Evolutionary conservation across 306 rosid species (phyloP).

Genomic region (Malus domestica): ASM211411v1 NC_041793.1:27564001-27564500

Average conservation of each 20-base stretch:
- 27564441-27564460: constrained; percentile 86
- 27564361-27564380: constrained; percentile 91
- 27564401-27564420: constrained; percentile 92
- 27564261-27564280: constrained; percentile 60
- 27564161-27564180: not conserved
- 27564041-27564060: constrained; percentile 46
- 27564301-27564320: constrained; percentile 99
- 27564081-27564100: not conserved
- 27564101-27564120: not conserved
- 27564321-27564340: constrained; percentile 82
- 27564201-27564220: constrained; percentile 71
- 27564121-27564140: not conserved
- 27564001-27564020: constrained; percentile 71
- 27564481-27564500: constrained; percentile 70
- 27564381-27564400: constrained; percentile 83
- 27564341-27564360: constrained; percentile 58
- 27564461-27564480: constrained; percentile 74
- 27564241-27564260: constrained; percentile 66
- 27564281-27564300: constrained; percentile 91
- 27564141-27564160: not conserved
- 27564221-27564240: constrained; percentile 56
- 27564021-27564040: constrained; percentile 60
- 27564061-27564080: constrained; percentile 56
- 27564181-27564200: not conserved
- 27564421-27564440: constrained; percentile 91